Conservation (phyloP, 106 monocot genomes). For the Dendrobium catenatum region DNA sequence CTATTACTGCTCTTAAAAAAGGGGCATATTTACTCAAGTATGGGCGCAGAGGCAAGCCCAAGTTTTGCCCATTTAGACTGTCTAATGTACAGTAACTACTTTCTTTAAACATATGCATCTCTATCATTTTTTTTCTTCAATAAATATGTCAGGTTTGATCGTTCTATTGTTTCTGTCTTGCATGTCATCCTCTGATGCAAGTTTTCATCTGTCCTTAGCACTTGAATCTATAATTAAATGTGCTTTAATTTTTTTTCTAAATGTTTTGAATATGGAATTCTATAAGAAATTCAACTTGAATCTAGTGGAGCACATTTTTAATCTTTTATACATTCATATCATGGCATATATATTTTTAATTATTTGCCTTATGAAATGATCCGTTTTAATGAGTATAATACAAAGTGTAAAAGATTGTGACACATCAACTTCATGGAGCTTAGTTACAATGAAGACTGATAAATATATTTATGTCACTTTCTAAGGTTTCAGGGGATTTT, state of each 20-base stretch:
- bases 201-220: background rate
- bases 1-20: slow-evolving; percentile 89
- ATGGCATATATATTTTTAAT: background rate
- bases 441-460: background rate
- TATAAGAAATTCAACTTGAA: background rate
- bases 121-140: background rate
- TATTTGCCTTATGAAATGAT: background rate
- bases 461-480: background rate
- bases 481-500: background rate
- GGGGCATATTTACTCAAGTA: slow-evolving; percentile 90
- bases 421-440: too few species aligned
- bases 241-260: background rate
- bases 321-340: background rate
- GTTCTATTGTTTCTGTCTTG: background rate
- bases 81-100: slow-evolving; percentile 52
- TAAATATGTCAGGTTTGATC: background rate
- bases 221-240: background rate
- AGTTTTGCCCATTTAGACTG: slow-evolving; percentile 88
- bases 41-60: slow-evolving; percentile 92
- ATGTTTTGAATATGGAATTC: background rate
- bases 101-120: background rate
- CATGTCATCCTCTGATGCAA: background rate
- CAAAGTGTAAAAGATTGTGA: background rate
- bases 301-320: background rate
- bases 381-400: slow-evolving; percentile 1